Evolutionary conservation across 805 yeast genomes (phyloP).

Genomic region (Pichia californica): DNA sequence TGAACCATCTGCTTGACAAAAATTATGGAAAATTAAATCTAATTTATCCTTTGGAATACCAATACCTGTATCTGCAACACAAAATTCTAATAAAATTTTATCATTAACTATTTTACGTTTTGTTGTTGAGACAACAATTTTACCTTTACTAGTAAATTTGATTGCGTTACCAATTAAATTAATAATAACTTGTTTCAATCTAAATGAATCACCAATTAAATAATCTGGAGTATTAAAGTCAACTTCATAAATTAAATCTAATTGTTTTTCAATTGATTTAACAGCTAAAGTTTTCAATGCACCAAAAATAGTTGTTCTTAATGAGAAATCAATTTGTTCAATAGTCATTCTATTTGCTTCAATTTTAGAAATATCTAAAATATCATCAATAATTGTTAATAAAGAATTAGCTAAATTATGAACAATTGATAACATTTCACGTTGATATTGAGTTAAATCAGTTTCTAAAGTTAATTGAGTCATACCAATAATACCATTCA

Average conservation of each 20-base stretch:
- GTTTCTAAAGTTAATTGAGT: constrained; percentile 85
- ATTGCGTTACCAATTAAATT: constrained; percentile 88
- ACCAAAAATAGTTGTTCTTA: constrained; percentile 84
- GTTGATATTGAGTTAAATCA: constrained; percentile 82
- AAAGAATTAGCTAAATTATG: constrained; percentile 82
- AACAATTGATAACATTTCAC: constrained; percentile 87
- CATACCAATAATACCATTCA: constrained; percentile 92
- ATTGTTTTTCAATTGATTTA: constrained; percentile 79
- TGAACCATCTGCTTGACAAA: constrained; percentile 91
- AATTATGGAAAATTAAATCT: constrained; percentile 81
- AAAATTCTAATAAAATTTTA: constrained; percentile 62
- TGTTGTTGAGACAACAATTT: constrained; percentile 65
- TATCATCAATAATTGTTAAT: constrained; percentile 83
- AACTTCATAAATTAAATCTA: constrained; percentile 72
- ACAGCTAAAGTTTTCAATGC: constrained; percentile 86
- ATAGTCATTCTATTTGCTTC: constrained; percentile 93
- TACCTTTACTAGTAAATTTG: constrained; percentile 78
- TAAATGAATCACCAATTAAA: constrained; percentile 81
- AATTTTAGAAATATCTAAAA: constrained; percentile 85
- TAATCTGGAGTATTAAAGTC: constrained; percentile 86
- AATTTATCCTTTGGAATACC: constrained; percentile 83
- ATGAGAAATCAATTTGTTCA: constrained; percentile 79
- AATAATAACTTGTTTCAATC: constrained; percentile 79
- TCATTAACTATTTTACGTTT: constrained; percentile 28
- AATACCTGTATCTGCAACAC: constrained; percentile 87